Base-by-base conservation (phyloP, 192 early-diverging fungal genomes). In the Haplosporangium gracile region DNA sequence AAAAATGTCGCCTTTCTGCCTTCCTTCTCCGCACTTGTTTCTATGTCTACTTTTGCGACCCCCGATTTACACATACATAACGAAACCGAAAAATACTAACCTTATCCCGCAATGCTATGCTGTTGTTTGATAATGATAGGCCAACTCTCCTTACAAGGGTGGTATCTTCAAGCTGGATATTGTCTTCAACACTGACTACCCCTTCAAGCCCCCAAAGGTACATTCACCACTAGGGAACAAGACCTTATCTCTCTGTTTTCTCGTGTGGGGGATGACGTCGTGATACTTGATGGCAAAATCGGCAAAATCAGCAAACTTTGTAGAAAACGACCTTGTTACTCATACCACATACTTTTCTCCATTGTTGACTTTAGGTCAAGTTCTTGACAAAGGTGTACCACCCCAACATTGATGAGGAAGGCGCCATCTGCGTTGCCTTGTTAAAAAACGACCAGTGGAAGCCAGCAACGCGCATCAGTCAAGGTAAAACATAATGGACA, bases 401-500 rank as follows among this genome's bases (percentile, higher is more conserved):
- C 82, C 94, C 94, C 22, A 95, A 95, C 82, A 88, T 95, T 70
- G 96, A 97, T 76, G 95, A 96, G 72, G 94, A 96, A 70, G 95
- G 96, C 2, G 91, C 93, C 7, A 93, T 97, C 74, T 97, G 96
- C 80, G 89, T 97, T 53, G 90, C 91, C 16, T 71, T 95, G 47
- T 81, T 97, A 40, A 97, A 97, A 82, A 88, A 90, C 6, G 96
- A 97, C 75, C 94, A 93, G 16, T 97, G 96, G 96, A 97, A 97
- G 77, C 96, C 96, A 51, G 91, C 95, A 36, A 96, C 95, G 36
- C 93, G 93, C 70, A 78, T 96, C 16, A 75, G 74, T 36, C 93
- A 95, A 84, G 92, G 93, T 94, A 89, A 75, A 2, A 36, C 2
- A 36, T 29, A 0, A 29, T 29, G 2, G 3, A 11, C 60, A n/a